These are phyloP conservation scores for Corrigiola litoralis DNA, from an alignment of 179 eudicot species.

Conservation along the genomic window DNA sequence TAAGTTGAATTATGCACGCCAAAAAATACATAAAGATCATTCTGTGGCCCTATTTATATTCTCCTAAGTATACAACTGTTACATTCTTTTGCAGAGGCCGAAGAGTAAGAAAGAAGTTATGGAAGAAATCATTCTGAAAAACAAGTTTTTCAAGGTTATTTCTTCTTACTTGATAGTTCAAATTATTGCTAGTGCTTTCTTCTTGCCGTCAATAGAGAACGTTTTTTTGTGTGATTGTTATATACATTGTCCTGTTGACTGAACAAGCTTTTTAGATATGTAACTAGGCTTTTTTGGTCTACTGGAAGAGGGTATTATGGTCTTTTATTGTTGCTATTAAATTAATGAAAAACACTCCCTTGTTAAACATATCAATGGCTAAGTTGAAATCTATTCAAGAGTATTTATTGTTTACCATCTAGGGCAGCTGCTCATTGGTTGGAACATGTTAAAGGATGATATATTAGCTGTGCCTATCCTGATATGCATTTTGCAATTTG, in stretches of 20 bases:
- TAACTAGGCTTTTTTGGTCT: background rate
- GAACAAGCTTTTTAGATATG: background rate
- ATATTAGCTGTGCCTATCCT: no score
- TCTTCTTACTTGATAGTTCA: constrained; percentile 1
- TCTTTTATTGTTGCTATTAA: no score
- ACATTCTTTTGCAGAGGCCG: constrained; percentile 45
- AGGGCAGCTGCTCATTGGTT: no score
- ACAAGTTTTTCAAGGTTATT: constrained; percentile 80
- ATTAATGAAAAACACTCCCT: no score
- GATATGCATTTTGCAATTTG: no score
- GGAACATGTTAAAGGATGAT: no score
- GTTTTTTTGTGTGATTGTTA: background rate
- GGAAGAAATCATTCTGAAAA: constrained; percentile 79
- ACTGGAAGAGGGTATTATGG: no score
- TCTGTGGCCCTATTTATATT: background rate
- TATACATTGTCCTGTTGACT: background rate
- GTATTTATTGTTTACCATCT: no score
- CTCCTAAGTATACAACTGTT: background rate
- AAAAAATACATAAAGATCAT: background rate
- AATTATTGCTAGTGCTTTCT: background rate
- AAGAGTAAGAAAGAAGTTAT: constrained; percentile 89
- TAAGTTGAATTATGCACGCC: constrained; percentile 1
- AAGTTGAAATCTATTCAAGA: no score
- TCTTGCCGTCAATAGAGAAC: background rate
- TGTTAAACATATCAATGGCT: no score